These are phyloP conservation scores for Pseudogymnoascus pannorum DNA, from an alignment of 2,329 filamentous ascomycete species.

Conservation along the genomic window DNA sequence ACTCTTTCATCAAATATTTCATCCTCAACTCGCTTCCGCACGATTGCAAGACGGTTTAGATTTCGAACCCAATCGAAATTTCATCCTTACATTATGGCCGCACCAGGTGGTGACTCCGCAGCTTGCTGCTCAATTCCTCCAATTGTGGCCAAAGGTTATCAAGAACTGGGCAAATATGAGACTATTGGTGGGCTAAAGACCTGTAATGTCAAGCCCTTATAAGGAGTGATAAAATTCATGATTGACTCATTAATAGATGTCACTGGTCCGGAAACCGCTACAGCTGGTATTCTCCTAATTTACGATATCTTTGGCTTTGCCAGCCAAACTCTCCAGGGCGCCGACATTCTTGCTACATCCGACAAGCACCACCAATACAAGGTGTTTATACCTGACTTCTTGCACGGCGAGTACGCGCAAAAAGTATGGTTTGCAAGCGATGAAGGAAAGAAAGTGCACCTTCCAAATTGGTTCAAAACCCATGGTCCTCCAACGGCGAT, in stretches of 20 bases:
- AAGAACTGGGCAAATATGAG: conserved; percentile 48
- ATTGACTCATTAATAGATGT: conserved; percentile 29
- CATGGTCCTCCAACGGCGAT: conserved; percentile 14
- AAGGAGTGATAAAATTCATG: background rate
- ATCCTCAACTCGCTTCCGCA: background rate
- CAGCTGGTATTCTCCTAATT: conserved; percentile 54
- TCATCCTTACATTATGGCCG: conserved; percentile 11
- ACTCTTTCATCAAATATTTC: background rate
- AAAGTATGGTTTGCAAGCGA: conserved; percentile 47
- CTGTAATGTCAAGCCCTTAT: conserved; percentile 29
- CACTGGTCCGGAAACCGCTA: conserved; percentile 38
- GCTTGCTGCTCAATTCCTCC: conserved; percentile 54
- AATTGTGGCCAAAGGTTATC: conserved; percentile 48
- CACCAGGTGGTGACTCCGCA: conserved; percentile 41
- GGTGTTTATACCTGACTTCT: conserved; percentile 89
- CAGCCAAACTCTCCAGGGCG: conserved; percentile 62
- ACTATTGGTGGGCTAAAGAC: conserved; percentile 49
- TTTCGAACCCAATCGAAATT: background rate
- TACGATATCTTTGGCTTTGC: conserved; percentile 63
- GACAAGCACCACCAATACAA: conserved; percentile 48
- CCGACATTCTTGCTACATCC: conserved; percentile 54
- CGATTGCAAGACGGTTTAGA: background rate
- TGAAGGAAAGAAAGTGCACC: conserved; percentile 38
- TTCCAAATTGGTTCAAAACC: conserved; percentile 27
- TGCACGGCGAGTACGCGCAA: conserved; percentile 55